A percentile compares a stretch with the other conserved stretches of the same genome.
These are phyloP conservation scores for Tricholoma terreum DNA, from an alignment of 768 basidiomycete species.

Conservation along the genomic window DNA sequence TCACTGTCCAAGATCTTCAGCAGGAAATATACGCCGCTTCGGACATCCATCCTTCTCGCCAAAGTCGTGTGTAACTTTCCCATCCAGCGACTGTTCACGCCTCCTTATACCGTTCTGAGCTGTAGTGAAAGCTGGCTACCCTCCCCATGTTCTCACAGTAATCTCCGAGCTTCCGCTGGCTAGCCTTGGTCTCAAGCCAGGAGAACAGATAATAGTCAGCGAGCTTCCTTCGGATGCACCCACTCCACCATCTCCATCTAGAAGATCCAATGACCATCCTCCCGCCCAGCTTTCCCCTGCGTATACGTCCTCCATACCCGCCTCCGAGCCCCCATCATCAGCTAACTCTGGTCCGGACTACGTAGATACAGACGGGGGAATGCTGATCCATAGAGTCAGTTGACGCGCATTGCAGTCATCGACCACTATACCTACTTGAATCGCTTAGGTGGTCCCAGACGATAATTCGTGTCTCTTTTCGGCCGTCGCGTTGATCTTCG, in stretches of 20 bases:
- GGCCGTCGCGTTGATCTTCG: constrained; percentile 80
- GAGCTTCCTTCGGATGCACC: constrained; percentile 26
- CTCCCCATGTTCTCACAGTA: constrained; percentile 68
- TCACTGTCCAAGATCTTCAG: constrained; percentile 73
- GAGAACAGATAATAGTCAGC: constrained; percentile 87
- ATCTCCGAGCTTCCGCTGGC: constrained; percentile 72
- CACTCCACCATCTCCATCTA: constrained; percentile 11
- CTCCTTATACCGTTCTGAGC: neutral
- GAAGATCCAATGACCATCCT: constrained; percentile 5
- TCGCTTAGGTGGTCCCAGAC: constrained; percentile 69
- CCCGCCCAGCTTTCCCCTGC: constrained; percentile 1
- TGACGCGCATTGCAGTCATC: neutral
- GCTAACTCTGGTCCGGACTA: constrained; percentile 45
- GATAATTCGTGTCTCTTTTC: constrained; percentile 97
- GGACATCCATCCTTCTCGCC: constrained; percentile 70
- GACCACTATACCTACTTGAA: neutral
- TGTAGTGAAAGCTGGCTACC: constrained; percentile 81
- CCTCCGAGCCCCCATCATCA: constrained; percentile 2
- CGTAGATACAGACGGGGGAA: constrained; percentile 60
- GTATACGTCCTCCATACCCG: constrained; percentile 4
- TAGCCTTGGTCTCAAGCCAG: constrained; percentile 69
- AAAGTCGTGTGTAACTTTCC: constrained; percentile 59
- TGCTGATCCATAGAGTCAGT: constrained; percentile 70
- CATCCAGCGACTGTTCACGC: constrained; percentile 2
- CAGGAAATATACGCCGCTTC: constrained; percentile 64